Evolutionary conservation across 352 stramenopile species (phyloP).

Genomic region (Phytophthora fragariae): DNA sequence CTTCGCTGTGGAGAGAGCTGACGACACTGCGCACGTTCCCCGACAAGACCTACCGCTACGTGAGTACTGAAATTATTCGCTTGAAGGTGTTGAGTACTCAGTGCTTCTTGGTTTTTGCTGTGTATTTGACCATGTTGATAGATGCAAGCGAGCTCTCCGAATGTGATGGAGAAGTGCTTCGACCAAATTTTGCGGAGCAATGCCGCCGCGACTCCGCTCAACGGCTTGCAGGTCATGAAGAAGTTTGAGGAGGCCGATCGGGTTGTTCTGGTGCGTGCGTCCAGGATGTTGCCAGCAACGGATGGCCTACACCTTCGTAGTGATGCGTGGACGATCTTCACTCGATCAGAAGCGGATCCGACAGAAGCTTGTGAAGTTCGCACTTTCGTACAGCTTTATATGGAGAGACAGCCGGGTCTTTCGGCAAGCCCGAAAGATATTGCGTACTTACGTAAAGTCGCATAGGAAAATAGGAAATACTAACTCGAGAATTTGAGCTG

Average conservation of each 20-base stretch:
- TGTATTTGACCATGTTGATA: neutral
- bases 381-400: conserved; percentile 30
- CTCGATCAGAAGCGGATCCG: conserved; percentile 15
- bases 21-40: conserved; percentile 28
- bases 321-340: conserved; percentile 27
- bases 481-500: too few species aligned
- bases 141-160: conserved; percentile 22
- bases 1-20: conserved; percentile 34
- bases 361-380: conserved; percentile 14
- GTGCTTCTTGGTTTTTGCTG: neutral
- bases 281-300: conserved; percentile 30
- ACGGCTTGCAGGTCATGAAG: conserved; percentile 37
- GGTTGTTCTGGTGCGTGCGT: conserved; percentile 26
- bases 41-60: conserved; percentile 44
- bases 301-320: conserved; percentile 26
- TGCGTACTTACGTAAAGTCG: conserved; percentile 21
- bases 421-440: conserved; percentile 23
- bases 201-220: conserved; percentile 3
- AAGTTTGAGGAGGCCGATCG: conserved; percentile 37
- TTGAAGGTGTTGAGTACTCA: neutral
- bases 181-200: conserved; percentile 26
- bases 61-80: conserved; percentile 15
- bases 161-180: conserved; percentile 43
- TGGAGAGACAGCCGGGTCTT: conserved; percentile 24
- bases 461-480: neutral